Conservation (phyloP, 73 alveolate species). For the Tetrahymena malaccensis region DNA sequence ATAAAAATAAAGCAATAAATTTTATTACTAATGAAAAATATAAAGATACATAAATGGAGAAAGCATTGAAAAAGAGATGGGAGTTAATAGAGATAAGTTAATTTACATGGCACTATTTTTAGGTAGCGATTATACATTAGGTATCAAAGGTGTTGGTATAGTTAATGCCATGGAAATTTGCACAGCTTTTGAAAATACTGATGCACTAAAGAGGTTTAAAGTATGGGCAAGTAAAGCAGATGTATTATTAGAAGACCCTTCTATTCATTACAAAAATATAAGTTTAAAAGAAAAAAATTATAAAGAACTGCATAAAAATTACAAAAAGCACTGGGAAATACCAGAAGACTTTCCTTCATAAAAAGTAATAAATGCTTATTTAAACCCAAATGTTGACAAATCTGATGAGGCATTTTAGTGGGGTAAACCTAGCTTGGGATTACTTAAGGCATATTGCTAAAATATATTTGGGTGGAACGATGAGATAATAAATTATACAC, state of each 20-base stretch:
- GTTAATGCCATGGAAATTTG: slow-evolving; percentile 73
- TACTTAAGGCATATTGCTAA: slow-evolving; percentile 33
- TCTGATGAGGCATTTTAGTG: slow-evolving; percentile 49
- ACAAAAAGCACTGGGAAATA: slow-evolving; percentile 68
- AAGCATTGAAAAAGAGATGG: slow-evolving; percentile 50
- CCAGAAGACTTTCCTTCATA: slow-evolving; percentile 58
- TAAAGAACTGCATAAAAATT: slow-evolving; percentile 52
- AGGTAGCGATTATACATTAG: slow-evolving; percentile 72
- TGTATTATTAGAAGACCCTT: slow-evolving; percentile 13
- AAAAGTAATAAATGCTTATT: slow-evolving; percentile 49
- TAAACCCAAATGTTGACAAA: slow-evolving; percentile 44
- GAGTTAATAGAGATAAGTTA: slow-evolving; percentile 54
- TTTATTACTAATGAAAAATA: background rate
- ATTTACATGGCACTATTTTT: slow-evolving; percentile 54
- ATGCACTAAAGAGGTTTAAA: slow-evolving; percentile 30
- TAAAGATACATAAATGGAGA: background rate
- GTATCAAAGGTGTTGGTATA: slow-evolving; percentile 72
- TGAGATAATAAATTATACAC: slow-evolving; percentile 20
- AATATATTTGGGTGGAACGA: slow-evolving; percentile 1
- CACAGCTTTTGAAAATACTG: slow-evolving; percentile 45
- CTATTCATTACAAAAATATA: slow-evolving; percentile 22
- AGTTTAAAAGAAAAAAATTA: slow-evolving; percentile 44
- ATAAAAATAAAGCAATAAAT: background rate
- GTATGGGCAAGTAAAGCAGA: slow-evolving; percentile 39
- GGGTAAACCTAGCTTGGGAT: slow-evolving; percentile 57